Evolutionary conservation across 2,329 filamentous ascomycete species (phyloP).

Genomic region (Hawksworthiomyces lignivorus): DNA sequence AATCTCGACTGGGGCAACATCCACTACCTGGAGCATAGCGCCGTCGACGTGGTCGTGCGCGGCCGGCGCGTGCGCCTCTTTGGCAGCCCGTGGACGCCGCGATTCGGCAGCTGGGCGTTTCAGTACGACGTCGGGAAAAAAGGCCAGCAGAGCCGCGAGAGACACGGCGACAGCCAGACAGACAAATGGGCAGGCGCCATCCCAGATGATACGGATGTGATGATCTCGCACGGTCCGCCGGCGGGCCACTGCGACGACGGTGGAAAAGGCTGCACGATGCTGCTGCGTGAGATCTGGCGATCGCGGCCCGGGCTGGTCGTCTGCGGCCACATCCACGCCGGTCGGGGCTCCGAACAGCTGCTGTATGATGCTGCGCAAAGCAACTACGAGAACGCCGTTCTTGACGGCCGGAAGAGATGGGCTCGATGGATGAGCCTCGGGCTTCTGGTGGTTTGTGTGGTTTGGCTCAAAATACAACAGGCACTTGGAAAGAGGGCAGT

Average conservation of each 20-base stretch:
- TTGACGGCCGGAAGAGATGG: neutral
- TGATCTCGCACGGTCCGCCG: conserved; percentile 2
- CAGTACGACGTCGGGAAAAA: conserved; percentile 13
- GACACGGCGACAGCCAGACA: neutral
- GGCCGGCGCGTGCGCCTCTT: conserved; percentile 12
- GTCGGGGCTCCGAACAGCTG: neutral
- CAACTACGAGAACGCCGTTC: neutral
- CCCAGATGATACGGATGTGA: neutral
- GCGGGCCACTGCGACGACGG: neutral
- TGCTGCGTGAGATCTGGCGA: neutral
- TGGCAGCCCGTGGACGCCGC: conserved; percentile 19
- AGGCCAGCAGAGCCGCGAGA: too few species aligned
- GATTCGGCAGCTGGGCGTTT: conserved; percentile 18
- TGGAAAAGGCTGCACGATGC: neutral
- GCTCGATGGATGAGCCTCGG: neutral
- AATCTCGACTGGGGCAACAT: conserved; percentile 16
- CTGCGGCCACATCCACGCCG: conserved; percentile 3
- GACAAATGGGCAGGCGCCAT: neutral
- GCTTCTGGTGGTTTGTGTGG: neutral
- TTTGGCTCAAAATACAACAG: neutral
- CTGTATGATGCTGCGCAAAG: neutral
- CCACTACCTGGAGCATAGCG: conserved; percentile 15
- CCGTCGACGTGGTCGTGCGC: conserved; percentile 6
- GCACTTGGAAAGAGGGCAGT: neutral
- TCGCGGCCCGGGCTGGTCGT: neutral